Base-by-base conservation (phyloP, 148 eudicot genomes). In the Fagopyrum homotropicum region DNA sequence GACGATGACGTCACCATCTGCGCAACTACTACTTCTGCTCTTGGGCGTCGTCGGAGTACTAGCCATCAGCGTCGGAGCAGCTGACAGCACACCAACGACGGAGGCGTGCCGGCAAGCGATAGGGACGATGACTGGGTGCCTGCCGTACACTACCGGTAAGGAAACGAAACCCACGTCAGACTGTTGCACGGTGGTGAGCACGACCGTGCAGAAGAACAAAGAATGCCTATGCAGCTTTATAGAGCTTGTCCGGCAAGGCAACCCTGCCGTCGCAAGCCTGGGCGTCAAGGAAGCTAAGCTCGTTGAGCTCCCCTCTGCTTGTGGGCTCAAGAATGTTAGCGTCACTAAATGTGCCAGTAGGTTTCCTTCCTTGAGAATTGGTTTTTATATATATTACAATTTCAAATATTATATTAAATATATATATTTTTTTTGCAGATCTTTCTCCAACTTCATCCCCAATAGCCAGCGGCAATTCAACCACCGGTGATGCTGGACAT, bases 181-280 rank as follows among this genome's bases (percentile, higher is more conserved):
- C 11, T 92, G 97, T 72, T 92, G 97, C 60, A 73, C 7, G 0
- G 75, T 85, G 22, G 91, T 86, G 69, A 70, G 73, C 19, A 76
- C 64, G 2, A 77, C 88, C 40, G 90, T 79, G 81, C 81, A 77
- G 4, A 75, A 69, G 0, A 72, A 90, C 2, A 88, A 94, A 4
- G 92, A 80, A 1, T 92, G 97, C 72, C 44, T 90, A 77, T 92
- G 97, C 26, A 84, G 57, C 75, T 54, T 88, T 4, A 87, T 92
- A 7, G 83, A 73, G 7, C 90, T 89, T 83, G 73, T 84, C 10
- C 91, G 90, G 73, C 84, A 82, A 54, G 97, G 92, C 0, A 77
- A 79, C 29, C 78, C 54, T 14, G 75, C 77, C 22, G 45, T 85
- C 5, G 86, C 85, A 85, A 81, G 75, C 5, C 59, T 87, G 75